Evolutionary conservation across 2,329 filamentous ascomycete genomes (phyloP).

Genomic region (Chalaropsis ovoidea): DNA sequence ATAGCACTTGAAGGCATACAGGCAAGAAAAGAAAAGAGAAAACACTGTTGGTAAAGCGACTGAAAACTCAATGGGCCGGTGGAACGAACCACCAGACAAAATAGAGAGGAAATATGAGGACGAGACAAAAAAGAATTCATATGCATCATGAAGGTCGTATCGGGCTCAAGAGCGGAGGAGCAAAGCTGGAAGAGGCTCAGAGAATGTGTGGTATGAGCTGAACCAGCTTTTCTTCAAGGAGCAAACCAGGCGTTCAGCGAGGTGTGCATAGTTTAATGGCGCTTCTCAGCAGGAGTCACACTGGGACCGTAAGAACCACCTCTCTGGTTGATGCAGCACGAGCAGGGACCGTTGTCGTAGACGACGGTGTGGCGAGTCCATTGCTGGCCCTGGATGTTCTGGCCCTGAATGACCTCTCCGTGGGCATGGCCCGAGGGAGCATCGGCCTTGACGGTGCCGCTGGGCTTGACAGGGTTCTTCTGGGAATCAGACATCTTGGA

Average conservation of each 20-base stretch:
- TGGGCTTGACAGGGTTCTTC: not conserved
- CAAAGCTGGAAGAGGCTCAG: not conserved
- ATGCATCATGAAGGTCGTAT: conserved; percentile 12
- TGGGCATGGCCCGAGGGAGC: conserved; percentile 34
- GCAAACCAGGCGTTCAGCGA: not conserved
- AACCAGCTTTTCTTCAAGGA: conserved; percentile 18
- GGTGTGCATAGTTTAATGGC: conserved; percentile 29
- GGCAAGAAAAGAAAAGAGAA: conserved; percentile 1
- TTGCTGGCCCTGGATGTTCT: conserved; percentile 40
- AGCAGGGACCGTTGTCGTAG: conserved; percentile 48
- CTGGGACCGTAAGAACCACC: conserved; percentile 46
- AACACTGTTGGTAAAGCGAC: not conserved
- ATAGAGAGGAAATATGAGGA: conserved; percentile 1
- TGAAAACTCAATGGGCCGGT: not conserved
- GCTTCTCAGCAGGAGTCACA: conserved; percentile 44
- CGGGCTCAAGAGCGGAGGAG: not conserved
- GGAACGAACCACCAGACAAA: not conserved
- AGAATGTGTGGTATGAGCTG: not conserved
- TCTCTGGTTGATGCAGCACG: conserved; percentile 43
- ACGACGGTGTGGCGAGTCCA: conserved; percentile 52
- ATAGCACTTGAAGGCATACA: not conserved
- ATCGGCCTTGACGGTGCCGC: conserved; percentile 25
- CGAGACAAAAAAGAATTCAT: conserved; percentile 14
- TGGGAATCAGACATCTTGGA: conserved; percentile 25
- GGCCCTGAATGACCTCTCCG: conserved; percentile 43